Conservation (phyloP, 441 rosid genomes). For the Isatis lusitanica region DNA sequence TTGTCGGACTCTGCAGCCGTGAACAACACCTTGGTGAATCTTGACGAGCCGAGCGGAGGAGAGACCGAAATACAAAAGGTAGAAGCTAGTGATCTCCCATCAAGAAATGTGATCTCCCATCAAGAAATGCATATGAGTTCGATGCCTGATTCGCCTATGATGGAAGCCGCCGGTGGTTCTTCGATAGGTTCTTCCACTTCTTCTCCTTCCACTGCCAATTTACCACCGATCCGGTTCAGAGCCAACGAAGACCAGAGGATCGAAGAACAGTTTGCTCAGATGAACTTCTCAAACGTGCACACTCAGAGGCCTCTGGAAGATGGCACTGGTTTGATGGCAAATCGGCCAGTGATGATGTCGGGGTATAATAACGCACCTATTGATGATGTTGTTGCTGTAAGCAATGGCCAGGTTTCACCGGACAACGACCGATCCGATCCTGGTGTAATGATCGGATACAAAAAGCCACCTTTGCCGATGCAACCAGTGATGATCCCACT, state of each 20-base stretch:
- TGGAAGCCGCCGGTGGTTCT: conserved; percentile 34
- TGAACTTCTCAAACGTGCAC: conserved; percentile 37
- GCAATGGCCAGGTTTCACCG: conserved; percentile 31
- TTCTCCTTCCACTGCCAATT: conserved; percentile 54
- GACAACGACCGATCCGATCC: conserved; percentile 57
- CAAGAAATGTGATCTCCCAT: conserved; percentile 37
- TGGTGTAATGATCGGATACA: conserved; percentile 34
- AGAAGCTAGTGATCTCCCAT: conserved; percentile 19
- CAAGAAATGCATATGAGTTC: conserved; percentile 49
- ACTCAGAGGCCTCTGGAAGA: conserved; percentile 38
- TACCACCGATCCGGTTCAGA: conserved; percentile 53
- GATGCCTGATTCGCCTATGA: conserved; percentile 51
- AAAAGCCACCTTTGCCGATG: conserved; percentile 62
- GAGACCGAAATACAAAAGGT: conserved; percentile 30
- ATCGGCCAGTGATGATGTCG: conserved; percentile 22
- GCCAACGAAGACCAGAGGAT: conserved; percentile 42
- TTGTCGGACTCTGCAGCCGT: conserved; percentile 51
- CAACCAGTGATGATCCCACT: conserved; percentile 45
- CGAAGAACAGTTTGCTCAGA: conserved; percentile 53
- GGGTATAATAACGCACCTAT: conserved; percentile 12
- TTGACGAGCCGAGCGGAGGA: conserved; percentile 37
- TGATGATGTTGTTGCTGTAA: conserved; percentile 29
- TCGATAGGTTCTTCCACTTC: conserved; percentile 54
- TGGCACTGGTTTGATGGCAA: conserved; percentile 27
- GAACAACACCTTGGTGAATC: conserved; percentile 43